Base-by-base conservation (phyloP, 495 filamentous ascomycete species). In the Neurospora sp. region DNA sequence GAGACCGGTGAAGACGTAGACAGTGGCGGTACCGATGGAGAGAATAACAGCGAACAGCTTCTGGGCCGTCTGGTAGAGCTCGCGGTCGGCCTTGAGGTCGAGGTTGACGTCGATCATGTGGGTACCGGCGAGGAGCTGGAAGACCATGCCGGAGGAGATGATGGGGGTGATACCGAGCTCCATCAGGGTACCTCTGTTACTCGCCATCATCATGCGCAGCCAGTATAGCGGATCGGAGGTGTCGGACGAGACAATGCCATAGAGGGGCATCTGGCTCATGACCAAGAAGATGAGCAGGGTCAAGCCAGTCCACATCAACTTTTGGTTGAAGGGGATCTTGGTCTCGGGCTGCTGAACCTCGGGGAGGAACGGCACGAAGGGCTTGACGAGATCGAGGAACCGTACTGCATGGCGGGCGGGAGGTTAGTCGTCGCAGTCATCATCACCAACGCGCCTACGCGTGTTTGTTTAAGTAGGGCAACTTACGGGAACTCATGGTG, bases 51-150 rank as follows among this genome's bases (percentile, higher is more conserved):
- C 96, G 81, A 99, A 98, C 72, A 99, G 92, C 87, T 99, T 99
- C 88, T 99, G 96, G 72, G 96, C 96, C 68, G 96, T 98, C 86
- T 99, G 96, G 89, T 98, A 98, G 72, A 98, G 90, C 85, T 99
- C 96, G 85, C 96, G 94, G 83, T 99, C 96, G 82, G 94, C 94
- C 87, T 99, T 98, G 82, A 99, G 90, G 87, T 99, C 96, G 71
- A 97, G 91, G 88, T 98, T 97, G 86, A 98, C 94, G 84, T 99
- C 96, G 84, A 99, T 98, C 84, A 98, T 89, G 87, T 99, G 96
- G 85, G 96, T 99, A 83, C 96, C 96, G 79, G 95, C 95, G 73
- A 98, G 93, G 79, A 98, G 94, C 89, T 99, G 96, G 89, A 99
- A 99, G 77, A 99, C 93, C 96, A 98, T 99, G 84, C 96, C 96